Conservation (phyloP, 108 stramenopile genomes). For the Nitzschia sp. region DNA sequence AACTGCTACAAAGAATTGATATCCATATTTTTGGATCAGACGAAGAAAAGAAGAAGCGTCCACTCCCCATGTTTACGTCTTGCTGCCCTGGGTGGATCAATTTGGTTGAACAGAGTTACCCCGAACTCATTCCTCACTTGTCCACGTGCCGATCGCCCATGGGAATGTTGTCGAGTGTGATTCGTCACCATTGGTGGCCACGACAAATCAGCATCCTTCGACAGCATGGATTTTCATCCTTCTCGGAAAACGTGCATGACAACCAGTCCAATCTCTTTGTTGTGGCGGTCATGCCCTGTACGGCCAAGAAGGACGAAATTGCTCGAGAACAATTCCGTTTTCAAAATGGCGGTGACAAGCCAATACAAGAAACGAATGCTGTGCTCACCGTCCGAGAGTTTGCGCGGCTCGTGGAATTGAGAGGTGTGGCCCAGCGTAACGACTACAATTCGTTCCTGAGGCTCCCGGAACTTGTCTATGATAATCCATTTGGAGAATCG, state of each 20-base stretch:
- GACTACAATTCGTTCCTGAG: conserved; percentile 9
- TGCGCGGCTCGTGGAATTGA: conserved; percentile 31
- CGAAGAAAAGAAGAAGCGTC: conserved; percentile 34
- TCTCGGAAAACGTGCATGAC: neutral
- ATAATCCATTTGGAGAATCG: conserved; percentile 50
- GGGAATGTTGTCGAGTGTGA: conserved; percentile 29
- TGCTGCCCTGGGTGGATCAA: conserved; percentile 70
- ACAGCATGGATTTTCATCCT: neutral
- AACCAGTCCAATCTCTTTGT: conserved; percentile 24
- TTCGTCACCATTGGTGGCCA: conserved; percentile 21
- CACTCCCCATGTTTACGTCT: conserved; percentile 51
- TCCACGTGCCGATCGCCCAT: conserved; percentile 46
- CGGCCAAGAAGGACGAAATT: conserved; percentile 59
- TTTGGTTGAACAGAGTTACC: conserved; percentile 41
- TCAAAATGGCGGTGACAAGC: conserved; percentile 2
- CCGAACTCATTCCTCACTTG: conserved; percentile 55
- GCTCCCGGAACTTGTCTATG: conserved; percentile 42
- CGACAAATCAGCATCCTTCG: conserved; percentile 27
- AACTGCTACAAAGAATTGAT: conserved; percentile 44
- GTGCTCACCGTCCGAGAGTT: conserved; percentile 54
- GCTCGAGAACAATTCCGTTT: conserved; percentile 28
- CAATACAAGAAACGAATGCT: conserved; percentile 42
- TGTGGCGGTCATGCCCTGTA: conserved; percentile 55
- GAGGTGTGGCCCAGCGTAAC: conserved; percentile 6
- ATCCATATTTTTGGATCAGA: neutral